Conservation (phyloP, 345 rosid genomes). For the Sonneratia alba region DNA sequence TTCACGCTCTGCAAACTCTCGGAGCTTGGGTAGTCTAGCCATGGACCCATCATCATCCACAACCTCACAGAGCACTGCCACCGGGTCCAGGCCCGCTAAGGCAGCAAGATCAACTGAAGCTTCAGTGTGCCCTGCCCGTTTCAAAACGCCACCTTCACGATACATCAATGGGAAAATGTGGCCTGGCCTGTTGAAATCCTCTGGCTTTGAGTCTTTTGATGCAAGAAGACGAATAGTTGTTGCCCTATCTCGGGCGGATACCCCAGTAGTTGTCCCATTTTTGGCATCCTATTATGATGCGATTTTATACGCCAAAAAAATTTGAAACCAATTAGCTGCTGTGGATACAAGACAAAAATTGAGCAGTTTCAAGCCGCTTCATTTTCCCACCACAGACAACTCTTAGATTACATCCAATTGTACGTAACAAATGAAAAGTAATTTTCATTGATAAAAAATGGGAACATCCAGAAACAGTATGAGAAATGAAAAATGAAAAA, state of each 20-base stretch:
- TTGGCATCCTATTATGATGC: conserved; percentile 58
- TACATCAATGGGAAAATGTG: conserved; percentile 79
- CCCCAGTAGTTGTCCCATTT: conserved; percentile 86
- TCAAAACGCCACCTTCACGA: conserved; percentile 79
- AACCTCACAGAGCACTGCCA: conserved; percentile 69
- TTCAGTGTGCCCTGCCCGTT: conserved; percentile 94
- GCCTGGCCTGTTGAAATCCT: conserved; percentile 82
- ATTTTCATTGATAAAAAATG: too few relatives aligned
- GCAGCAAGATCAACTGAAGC: conserved; percentile 81
- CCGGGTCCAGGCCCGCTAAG: conserved; percentile 76
- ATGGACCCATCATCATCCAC: conserved; percentile 90
- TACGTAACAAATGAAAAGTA: too few relatives aligned
- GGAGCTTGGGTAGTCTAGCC: conserved; percentile 81
- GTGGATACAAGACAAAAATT: background rate
- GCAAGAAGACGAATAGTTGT: conserved; percentile 68
- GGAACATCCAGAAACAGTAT: background rate
- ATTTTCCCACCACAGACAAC: too few relatives aligned
- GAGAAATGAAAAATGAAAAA: too few relatives aligned
- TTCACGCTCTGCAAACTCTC: conserved; percentile 48
- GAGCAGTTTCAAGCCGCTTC: background rate
- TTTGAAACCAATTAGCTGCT: background rate
- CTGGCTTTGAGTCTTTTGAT: conserved; percentile 69
- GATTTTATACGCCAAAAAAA: background rate
- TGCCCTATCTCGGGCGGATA: conserved; percentile 82
- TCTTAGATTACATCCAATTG: too few relatives aligned